Percentiles rank a stretch among this genome's conserved stretches.
phyloP scores from a whole-genome alignment of 768 basidiomycete genomes.

The Leccinum rimulosum region DNA sequence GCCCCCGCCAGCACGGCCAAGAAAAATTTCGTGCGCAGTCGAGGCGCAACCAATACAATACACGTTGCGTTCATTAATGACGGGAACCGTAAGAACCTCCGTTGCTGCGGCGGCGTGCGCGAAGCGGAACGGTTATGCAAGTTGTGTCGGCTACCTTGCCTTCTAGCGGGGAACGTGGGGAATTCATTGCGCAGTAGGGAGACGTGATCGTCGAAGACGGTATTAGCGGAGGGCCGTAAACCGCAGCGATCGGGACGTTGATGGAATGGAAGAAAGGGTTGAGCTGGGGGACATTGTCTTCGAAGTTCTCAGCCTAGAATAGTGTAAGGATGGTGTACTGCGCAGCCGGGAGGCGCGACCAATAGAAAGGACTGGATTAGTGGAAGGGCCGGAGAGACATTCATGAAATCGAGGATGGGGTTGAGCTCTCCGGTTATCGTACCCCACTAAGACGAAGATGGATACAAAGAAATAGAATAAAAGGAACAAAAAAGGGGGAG shows the following conservation, averaged over 20 bases:
- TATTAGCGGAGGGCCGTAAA: background rate
- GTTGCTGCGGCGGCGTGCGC: background rate
- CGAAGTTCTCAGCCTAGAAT: background rate
- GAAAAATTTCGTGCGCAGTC: constrained; percentile 8
- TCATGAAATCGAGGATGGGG: background rate
- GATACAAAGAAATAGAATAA: background rate
- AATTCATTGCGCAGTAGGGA: background rate
- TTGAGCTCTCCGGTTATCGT: background rate
- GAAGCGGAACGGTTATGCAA: background rate
- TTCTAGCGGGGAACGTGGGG: background rate
- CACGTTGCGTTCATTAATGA: background rate
- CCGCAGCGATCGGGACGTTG: background rate
- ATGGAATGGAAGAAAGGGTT: background rate
- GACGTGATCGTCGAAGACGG: background rate
- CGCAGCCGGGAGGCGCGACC: background rate
- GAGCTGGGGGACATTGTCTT: background rate
- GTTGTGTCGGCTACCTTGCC: background rate
- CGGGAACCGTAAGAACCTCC: background rate
- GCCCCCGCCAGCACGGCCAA: background rate
- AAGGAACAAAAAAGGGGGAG: background rate
- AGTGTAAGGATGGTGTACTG: background rate
- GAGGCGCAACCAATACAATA: background rate
- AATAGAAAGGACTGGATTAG: background rate
- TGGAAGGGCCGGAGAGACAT: background rate
- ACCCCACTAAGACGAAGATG: background rate